Evolutionary conservation across 768 basidiomycete species (phyloP), one percentile per base, ranked within the genome.

Genomic region (Sutorius australiensis): DNA sequence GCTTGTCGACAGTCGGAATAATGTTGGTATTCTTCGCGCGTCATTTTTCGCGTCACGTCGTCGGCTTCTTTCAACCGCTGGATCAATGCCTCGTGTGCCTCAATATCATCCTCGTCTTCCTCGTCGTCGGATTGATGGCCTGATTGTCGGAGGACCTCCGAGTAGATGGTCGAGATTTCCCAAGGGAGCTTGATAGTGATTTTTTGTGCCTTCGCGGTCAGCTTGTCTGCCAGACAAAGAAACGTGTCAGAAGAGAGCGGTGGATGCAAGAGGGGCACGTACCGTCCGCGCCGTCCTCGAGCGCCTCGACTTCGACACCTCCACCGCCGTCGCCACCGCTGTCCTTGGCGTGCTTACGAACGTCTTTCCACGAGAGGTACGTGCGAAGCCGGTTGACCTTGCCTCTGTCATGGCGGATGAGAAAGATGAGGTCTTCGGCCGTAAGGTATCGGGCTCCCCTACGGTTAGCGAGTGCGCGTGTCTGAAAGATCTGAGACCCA

Each of bases 1-100:
- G 95, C 95, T 68, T 97, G 95, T 53, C 95, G 82, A 73, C 94
- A 97, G 67, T 95, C 93, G 3, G 94, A 94, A 66, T 97, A 97
- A 66, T 94, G 93, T 54, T 95, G 89, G 67, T 98, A 98, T 63
- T 98, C 92, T 67, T 98, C 95, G 61, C 90, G 80, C 8, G 93
- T 95, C 95, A 98, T 98, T 72, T 92, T 84, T 41, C 91, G 80
- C 2, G 95, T 98, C 11, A 92, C 87, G 57, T 94, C 92, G 70
- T 98, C 95, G 3, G 93, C 92, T 79, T 97, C 94, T 86, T 89
- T 87, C 40, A 97, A 73, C 16, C 94, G 82, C 63, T 87, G 84
- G 47, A 95, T 84, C n/a, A 89, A 93, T 13, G 92, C 93, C 66
- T 95, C 92, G 66, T 94, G 90, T 0, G 95, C 95, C 68, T 97